Base-by-base conservation (phyloP, 805 yeast genomes). In the Metschnikowia santaceciliae region DNA sequence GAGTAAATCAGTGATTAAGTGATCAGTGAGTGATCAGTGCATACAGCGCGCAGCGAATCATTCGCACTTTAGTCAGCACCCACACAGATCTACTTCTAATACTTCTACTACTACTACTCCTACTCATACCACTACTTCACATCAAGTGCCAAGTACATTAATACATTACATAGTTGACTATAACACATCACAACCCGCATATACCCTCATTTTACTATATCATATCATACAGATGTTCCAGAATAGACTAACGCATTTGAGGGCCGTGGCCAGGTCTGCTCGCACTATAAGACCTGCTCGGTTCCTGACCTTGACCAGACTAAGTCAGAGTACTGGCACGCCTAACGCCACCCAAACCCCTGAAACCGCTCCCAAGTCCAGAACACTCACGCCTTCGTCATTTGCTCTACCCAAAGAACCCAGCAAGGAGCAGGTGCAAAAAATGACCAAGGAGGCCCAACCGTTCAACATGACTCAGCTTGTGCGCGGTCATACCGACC, bases 381-480 rank as follows among this genome's bases (percentile, higher is more conserved):
- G 57, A 43, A 49, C 67, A 1, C 58, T 71, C 14, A 66, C 62
- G 44, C 54, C 70, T 14, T 60, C 72, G 2, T 52, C 67, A 11
- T 67, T 69, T 54, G 59, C 67, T 7, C 58, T 62, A 37, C 72
- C 72, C 48, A 62, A 61, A 30, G 63, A 57, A 17, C 47, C 32
- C 19, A 36, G n/a, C 39, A 17, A 34, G 5, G 34, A 26, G 7
- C 40, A 35, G 32, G 30, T 26, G 30, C 30, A 20, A 17, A 34
- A 35, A 6, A 35, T 50, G 2, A 23, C 46, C 14, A 32, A 39
- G 20, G 66, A 63, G 42, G 48, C 61, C 3, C 63, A 63, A 50
- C 73, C 71, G 32, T 72, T 72, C 53, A 54, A 57, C 11, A 51
- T 56, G 45, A 74, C 78, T 2, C 65, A 60, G 46, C 60, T 73